A percentile compares a stretch with the other conserved stretches of the same genome.
Conservation (phyloP, 345 rosid genomes). For the Linum usitatissimum region DNA sequence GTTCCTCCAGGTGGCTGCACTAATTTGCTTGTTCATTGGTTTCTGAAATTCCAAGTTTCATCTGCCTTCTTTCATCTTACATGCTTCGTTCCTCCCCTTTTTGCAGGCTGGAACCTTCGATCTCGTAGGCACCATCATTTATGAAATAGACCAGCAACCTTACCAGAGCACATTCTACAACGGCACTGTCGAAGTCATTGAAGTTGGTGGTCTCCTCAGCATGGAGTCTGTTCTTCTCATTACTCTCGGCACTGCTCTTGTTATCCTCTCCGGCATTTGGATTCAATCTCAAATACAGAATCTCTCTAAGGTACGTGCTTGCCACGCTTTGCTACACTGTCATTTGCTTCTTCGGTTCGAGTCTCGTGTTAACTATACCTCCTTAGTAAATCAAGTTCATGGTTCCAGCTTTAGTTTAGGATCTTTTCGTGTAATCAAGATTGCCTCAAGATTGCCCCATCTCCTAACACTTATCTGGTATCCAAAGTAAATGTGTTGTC, state of each 20-base stretch:
- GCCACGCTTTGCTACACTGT: background rate
- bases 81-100: background rate
- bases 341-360: background rate
- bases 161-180: slow-evolving; percentile 66
- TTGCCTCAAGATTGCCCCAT: too few species aligned
- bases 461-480: too few species aligned
- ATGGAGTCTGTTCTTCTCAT: slow-evolving; percentile 81
- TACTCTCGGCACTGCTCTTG: slow-evolving; percentile 56
- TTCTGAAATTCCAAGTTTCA: background rate
- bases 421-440: too few species aligned
- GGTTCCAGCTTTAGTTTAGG: too few species aligned
- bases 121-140: slow-evolving; percentile 70
- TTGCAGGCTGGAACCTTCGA: slow-evolving; percentile 80
- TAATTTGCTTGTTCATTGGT: background rate
- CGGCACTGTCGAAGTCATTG: slow-evolving; percentile 88
- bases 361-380: too few species aligned
- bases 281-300: slow-evolving; percentile 53
- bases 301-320: slow-evolving; percentile 54
- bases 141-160: slow-evolving; percentile 70
- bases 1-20: slow-evolving; percentile 56
- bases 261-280: slow-evolving; percentile 55
- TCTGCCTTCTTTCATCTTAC: too few species aligned
- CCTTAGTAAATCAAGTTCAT: too few species aligned
- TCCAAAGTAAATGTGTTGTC: too few species aligned
- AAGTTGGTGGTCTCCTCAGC: slow-evolving; percentile 63